Evolutionary conservation across 1,284 basidiomycete genomes (phyloP).

Genomic region (Ganoderma meredithae): DNA sequence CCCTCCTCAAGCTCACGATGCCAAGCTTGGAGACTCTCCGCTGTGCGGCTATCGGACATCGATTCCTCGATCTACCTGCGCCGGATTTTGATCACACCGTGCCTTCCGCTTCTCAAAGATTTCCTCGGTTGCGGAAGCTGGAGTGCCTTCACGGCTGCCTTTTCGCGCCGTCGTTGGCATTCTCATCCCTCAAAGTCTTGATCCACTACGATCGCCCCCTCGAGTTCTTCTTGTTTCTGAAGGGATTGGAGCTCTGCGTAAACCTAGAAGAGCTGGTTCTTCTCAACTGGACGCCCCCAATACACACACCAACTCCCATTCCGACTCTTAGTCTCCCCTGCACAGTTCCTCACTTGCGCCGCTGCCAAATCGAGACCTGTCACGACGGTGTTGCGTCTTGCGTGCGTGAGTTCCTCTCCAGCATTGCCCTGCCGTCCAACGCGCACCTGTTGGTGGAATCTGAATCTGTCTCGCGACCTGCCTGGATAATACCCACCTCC

Average conservation of each 20-base stretch:
- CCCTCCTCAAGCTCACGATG: neutral
- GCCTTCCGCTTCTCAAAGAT: neutral
- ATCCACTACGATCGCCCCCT: neutral
- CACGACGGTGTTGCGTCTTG: neutral
- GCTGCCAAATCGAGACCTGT: neutral
- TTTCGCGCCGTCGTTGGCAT: neutral
- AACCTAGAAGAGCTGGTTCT: neutral
- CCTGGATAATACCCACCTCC: neutral
- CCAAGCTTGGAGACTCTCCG: neutral
- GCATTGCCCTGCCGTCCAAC: neutral
- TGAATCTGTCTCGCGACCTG: neutral
- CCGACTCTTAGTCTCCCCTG: neutral
- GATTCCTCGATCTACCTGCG: neutral
- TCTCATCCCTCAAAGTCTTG: neutral
- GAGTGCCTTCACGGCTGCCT: neutral
- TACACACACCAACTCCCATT: neutral
- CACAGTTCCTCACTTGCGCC: neutral
- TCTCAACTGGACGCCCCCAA: neutral
- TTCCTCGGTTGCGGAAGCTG: slow-evolving; percentile 4
- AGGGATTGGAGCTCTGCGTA: neutral
- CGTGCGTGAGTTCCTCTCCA: neutral
- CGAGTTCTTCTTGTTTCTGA: slow-evolving; percentile 1
- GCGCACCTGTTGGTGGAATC: neutral
- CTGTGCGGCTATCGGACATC: neutral
- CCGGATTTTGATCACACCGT: neutral